Conservation (phyloP, 768 basidiomycete species). For the Sistotremastrum suecicum region DNA sequence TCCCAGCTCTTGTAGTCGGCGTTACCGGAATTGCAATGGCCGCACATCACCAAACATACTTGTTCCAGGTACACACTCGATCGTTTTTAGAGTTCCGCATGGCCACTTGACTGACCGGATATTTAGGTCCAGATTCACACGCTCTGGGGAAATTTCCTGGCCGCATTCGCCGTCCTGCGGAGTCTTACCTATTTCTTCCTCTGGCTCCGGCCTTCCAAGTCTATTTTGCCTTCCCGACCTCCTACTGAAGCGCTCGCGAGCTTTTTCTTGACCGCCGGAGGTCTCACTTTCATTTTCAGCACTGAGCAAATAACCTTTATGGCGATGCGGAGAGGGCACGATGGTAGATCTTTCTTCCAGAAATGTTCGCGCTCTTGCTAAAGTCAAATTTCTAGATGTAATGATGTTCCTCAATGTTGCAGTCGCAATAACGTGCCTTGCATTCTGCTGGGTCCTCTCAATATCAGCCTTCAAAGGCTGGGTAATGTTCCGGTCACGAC, state of each 20-base stretch:
- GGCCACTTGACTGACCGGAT: background rate
- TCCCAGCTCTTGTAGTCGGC: conserved; percentile 88
- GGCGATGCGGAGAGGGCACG: conserved; percentile 81
- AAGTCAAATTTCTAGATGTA: conserved; percentile 34
- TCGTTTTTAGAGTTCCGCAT: background rate
- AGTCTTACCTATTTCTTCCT: conserved; percentile 91
- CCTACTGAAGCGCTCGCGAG: conserved; percentile 85
- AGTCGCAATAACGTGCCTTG: conserved; percentile 74
- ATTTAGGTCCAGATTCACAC: conserved; percentile 71
- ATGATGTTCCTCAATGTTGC: conserved; percentile 85
- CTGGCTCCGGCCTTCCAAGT: conserved; percentile 73
- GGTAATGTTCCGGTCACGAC: conserved; percentile 35
- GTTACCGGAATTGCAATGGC: conserved; percentile 90
- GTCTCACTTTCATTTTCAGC: conserved; percentile 79
- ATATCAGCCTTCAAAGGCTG: conserved; percentile 76
- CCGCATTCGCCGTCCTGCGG: conserved; percentile 63
- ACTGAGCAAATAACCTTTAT: conserved; percentile 82
- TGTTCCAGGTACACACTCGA: conserved; percentile 51
- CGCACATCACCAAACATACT: conserved; percentile 78
- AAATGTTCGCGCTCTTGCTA: background rate
- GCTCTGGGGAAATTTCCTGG: conserved; percentile 82
- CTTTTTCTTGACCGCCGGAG: conserved; percentile 80
- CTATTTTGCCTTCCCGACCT: conserved; percentile 79
- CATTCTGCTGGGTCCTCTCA: conserved; percentile 71
- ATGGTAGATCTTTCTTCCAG: conserved; percentile 33